These are phyloP conservation scores for Beauveria sp. DNA, from an alignment of 2,329 filamentous ascomycete genomes.

Conservation along the genomic window DNA sequence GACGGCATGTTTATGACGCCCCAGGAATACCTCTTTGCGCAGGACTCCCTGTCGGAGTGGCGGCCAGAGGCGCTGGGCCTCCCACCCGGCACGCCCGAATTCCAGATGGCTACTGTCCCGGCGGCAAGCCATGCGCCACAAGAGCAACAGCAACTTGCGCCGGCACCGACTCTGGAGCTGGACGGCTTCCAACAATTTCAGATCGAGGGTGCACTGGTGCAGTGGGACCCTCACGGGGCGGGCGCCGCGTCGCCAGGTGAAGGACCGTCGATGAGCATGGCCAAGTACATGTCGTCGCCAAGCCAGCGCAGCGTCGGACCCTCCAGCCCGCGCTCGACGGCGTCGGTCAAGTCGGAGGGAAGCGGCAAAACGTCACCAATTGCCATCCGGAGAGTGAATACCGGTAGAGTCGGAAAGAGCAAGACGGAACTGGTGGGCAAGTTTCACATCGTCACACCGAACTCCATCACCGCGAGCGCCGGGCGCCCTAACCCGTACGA, in stretches of 20 bases:
- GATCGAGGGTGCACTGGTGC: slow-evolving; percentile 4
- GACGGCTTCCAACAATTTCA: not conserved
- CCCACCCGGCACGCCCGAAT: not conserved
- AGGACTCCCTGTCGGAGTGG: slow-evolving; percentile 21
- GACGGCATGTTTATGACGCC: slow-evolving; percentile 25
- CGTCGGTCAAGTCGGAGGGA: slow-evolving; percentile 20
- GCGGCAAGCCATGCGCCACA: not conserved
- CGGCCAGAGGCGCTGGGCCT: slow-evolving; percentile 24
- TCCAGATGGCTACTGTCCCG: not conserved
- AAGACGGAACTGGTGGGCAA: slow-evolving; percentile 32
- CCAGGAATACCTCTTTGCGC: slow-evolving; percentile 32
- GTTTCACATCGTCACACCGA: slow-evolving; percentile 49
- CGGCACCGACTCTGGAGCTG: not conserved
- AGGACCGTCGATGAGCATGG: not conserved
- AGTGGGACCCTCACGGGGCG: not conserved
- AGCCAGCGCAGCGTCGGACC: slow-evolving; percentile 21
- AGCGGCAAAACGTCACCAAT: slow-evolving; percentile 19
- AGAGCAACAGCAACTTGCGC: not conserved
- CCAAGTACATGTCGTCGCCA: slow-evolving; percentile 23
- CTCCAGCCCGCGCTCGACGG: slow-evolving; percentile 22
- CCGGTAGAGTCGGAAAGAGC: slow-evolving; percentile 39
- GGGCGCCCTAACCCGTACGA: slow-evolving; percentile 46
- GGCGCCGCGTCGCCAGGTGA: not conserved
- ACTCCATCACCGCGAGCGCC: slow-evolving; percentile 42
- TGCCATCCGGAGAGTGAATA: slow-evolving; percentile 35